phyloP scores from a whole-genome alignment of 768 basidiomycete genomes.

The Termitomyces sp. region DNA sequence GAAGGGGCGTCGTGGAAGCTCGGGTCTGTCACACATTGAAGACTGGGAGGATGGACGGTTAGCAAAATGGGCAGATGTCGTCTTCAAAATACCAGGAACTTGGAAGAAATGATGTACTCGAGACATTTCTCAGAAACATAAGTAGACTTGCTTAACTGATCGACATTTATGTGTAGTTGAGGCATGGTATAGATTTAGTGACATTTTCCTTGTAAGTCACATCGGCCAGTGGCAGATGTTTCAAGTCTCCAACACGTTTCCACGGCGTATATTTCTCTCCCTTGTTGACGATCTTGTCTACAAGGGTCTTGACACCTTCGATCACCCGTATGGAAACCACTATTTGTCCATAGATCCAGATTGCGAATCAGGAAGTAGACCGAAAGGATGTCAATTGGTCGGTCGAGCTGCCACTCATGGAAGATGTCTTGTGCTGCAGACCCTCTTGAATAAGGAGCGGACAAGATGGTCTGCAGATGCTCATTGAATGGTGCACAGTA shows the following conservation, averaged over 20 bases:
- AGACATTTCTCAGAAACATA: background rate
- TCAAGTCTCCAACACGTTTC: slow-evolving; percentile 40
- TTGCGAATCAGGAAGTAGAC: slow-evolving; percentile 51
- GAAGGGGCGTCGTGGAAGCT: slow-evolving; percentile 59
- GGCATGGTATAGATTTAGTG: slow-evolving; percentile 16
- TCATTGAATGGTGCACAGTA: background rate
- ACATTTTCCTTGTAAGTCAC: slow-evolving; percentile 32
- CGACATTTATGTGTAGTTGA: too few relatives aligned
- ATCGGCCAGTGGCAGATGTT: slow-evolving; percentile 7
- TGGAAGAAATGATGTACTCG: slow-evolving; percentile 49
- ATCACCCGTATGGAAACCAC: slow-evolving; percentile 37
- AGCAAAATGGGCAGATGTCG: slow-evolving; percentile 61
- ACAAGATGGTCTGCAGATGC: slow-evolving; percentile 38
- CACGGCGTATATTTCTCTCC: slow-evolving; percentile 39
- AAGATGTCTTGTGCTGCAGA: slow-evolving; percentile 21
- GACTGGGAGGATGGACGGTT: slow-evolving; percentile 75
- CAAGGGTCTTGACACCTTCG: slow-evolving; percentile 34
- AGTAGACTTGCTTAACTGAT: background rate
- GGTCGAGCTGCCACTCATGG: slow-evolving; percentile 47
- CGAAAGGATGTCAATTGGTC: slow-evolving; percentile 40
- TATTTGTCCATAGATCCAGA: slow-evolving; percentile 50
- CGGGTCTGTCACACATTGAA: slow-evolving; percentile 69
- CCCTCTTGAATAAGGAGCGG: slow-evolving; percentile 40
- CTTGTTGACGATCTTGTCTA: slow-evolving; percentile 28
- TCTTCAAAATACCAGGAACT: slow-evolving; percentile 70